Evolutionary conservation across 768 basidiomycete genomes (phyloP).

Genomic region (Lactarius vividus): DNA sequence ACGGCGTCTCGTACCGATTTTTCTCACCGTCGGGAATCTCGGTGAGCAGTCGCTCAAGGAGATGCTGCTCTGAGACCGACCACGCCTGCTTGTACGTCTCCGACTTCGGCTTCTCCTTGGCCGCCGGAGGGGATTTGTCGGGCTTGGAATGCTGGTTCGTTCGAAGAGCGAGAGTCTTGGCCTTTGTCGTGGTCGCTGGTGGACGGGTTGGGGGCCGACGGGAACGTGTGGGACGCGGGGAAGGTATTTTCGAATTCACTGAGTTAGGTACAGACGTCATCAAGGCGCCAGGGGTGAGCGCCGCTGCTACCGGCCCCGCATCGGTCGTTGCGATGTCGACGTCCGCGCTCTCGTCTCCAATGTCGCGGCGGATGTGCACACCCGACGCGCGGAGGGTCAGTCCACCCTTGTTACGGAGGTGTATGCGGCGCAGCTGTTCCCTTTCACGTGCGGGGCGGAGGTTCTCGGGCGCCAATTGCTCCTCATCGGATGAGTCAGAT

Average conservation of each 20-base stretch:
- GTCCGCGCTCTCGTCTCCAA: constrained; percentile 58
- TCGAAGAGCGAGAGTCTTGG: constrained; percentile 11
- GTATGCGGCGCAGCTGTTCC: constrained; percentile 40
- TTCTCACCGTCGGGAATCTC: constrained; percentile 76
- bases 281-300: neutral
- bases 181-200: constrained; percentile 9
- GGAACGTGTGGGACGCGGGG: constrained; percentile 7
- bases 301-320: constrained; percentile 4
- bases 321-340: constrained; percentile 47
- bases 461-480: constrained; percentile 20
- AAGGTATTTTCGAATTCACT: neutral
- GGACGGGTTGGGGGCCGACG: constrained; percentile 5
- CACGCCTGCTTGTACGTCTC: constrained; percentile 86
- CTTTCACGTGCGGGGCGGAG: constrained; percentile 8
- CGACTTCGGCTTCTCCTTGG: constrained; percentile 43
- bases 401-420: constrained; percentile 43
- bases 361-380: constrained; percentile 54
- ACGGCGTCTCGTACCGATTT: constrained; percentile 51
- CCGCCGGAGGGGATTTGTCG: neutral
- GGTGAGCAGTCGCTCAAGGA: constrained; percentile 69
- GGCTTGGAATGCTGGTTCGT: constrained; percentile 4
- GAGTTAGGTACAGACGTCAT: constrained; percentile 3
- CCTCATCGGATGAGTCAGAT: constrained; percentile 39
- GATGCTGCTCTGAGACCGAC: constrained; percentile 72
- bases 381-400: constrained; percentile 34